Base-by-base conservation (phyloP, 2,329 filamentous ascomycete species). In the Cryoendolithus antarcticus region DNA sequence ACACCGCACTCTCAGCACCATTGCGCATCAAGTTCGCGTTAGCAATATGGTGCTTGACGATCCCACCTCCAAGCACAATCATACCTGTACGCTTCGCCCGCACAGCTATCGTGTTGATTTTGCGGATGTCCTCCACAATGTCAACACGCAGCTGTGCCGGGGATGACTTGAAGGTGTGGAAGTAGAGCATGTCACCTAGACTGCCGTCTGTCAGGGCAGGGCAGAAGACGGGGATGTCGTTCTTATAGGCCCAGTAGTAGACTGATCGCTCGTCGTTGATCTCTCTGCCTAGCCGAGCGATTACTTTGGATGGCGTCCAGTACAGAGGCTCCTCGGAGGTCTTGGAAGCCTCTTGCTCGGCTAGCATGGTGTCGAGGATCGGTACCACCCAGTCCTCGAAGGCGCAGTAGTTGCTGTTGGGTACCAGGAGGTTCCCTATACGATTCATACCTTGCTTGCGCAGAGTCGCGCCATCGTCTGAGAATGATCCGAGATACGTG, bases 371-470 rank as follows among this genome's bases (percentile, higher is more conserved):
- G 64, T 96, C 85, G n/a, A 98, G 69, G 50, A 98, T 93, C 2
- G 91, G 91, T 36, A 96, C 74, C 5, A 98, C 71, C 91, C 91
- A 98, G 65, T 98, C 91, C 60, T 98, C 91, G 53, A 98, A 98
- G 5, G 81, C 78, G 60, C 91, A 96, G 67, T 98, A 93, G 65
- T 98, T 98, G 61, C 79, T 84, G 61, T 98, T 98, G 4, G 91
- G 91, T 2, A 98, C 91, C 13, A 96, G 72, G 1, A 98, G 72
- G 55, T 98, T 96, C 37, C 91, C 91, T 53, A 98, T 96, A 27
- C 91, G 79, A 63, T 98, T 98, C 55, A 96, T 74, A 7, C 91
- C 91, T 58, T 85, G 82, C 45, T 77, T 73, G 30, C 91, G 83
- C 13, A 98, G 72, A 1, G 76, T 74, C 6, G 82, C 80, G 9